Base-by-base conservation (phyloP, 2,329 filamentous ascomycete genomes). In the Capronia americana region DNA sequence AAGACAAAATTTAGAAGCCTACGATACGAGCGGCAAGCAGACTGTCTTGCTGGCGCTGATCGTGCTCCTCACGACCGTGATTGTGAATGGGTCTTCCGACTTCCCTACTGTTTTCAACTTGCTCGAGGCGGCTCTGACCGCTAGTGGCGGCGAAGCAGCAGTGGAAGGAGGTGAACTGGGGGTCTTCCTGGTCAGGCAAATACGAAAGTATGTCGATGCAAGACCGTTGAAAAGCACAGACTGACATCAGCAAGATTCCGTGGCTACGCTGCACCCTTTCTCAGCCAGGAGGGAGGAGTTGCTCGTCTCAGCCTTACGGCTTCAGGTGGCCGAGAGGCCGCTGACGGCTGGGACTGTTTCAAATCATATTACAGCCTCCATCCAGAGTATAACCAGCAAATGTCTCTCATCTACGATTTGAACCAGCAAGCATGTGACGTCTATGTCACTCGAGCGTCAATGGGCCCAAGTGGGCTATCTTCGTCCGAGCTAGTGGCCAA, bases 191-290 rank as follows among this genome's bases (percentile, higher is more conserved):
- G 48, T 51, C 14, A 51, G 48, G 24, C 48, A 51, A 17, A 51
- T 51, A 12, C 48, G 48, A 12, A 51, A 51, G 48, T 51, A 51
- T 12, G 48, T 51, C 20, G 3, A 11, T 28, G 3, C 14, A 17
- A 51, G 23, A 14, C 48, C 23, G 1, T 51, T 53, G 24, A 20
- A 30, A 51, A 20, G 24, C 8, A 23, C 24, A 23, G 20, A 51
- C 48, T 51, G 23, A 51, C 48, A 17, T 20, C 12, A 10, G 10
- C 48, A 26, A 51, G 48, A 20, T 51, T 51, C 24, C 48, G 48
- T 7, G 48, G 48, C 48, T 51, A 51, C 20, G 48, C 48, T 51
- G 48, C 48, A 51, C 48, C 48, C 20, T 51, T 51, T 28, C 48
- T 51, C 10, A 51, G 23, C 24, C 48, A 51, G 24, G 48, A 26